phyloP scores from a whole-genome alignment of 2,329 filamentous ascomycete species.

The Ascocoryne sarcoides region DNA sequence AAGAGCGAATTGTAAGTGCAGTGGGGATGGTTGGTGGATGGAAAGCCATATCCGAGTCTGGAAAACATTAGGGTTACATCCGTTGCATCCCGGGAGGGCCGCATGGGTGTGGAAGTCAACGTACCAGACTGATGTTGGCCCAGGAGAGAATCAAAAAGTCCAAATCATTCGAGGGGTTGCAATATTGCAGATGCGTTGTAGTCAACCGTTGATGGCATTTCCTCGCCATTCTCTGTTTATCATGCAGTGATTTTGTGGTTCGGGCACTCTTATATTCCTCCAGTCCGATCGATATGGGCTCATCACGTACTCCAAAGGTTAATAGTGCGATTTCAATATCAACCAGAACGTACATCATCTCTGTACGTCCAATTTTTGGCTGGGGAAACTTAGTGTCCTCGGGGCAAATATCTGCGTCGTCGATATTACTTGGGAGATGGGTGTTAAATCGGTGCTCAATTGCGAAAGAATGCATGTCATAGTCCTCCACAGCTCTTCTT shows the following conservation, averaged over 20 bases:
- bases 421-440: slow-evolving; percentile 45
- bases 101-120: not conserved
- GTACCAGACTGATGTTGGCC: not conserved
- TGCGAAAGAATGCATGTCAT: slow-evolving; percentile 3
- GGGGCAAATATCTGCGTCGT: slow-evolving; percentile 42
- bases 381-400: slow-evolving; percentile 39
- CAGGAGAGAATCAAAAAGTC: not conserved
- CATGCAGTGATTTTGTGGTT: not conserved
- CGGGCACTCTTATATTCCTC: slow-evolving; percentile 14
- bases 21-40: not conserved
- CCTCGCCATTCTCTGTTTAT: slow-evolving; percentile 24
- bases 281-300: slow-evolving; percentile 13
- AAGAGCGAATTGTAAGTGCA: not conserved
- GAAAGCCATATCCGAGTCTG: not conserved
- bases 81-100: not conserved
- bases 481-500: slow-evolving; percentile 38
- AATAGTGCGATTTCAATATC: slow-evolving; percentile 28
- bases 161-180: slow-evolving; percentile 5
- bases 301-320: slow-evolving; percentile 18
- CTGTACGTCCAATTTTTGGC: slow-evolving; percentile 38
- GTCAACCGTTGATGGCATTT: slow-evolving; percentile 25
- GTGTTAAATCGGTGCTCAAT: slow-evolving; percentile 3
- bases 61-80: not conserved
- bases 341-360: slow-evolving; percentile 32
- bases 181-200: slow-evolving; percentile 26